A percentile compares a stretch with the other conserved stretches of the same genome.
These are phyloP conservation scores for Malus sieversii DNA, from an alignment of 306 rosid species.

Conservation along the genomic window DNA sequence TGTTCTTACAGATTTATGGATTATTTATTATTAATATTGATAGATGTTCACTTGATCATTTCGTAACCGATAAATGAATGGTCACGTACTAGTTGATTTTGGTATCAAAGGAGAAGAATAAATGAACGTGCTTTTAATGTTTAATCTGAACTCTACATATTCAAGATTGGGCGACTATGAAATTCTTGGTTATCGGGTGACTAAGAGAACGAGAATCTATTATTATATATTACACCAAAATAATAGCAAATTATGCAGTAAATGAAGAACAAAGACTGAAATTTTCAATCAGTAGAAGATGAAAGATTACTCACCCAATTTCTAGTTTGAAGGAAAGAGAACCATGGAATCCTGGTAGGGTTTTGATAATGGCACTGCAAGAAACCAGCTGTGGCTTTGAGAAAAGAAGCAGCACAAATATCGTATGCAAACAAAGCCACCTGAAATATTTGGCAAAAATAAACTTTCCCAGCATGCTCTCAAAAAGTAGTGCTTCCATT, in stretches of 20 bases:
- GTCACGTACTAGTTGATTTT: too few species aligned
- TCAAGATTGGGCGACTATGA: too few species aligned
- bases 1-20: too few species aligned
- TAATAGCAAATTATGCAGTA: too few species aligned
- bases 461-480: not conserved
- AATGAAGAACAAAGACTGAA: not conserved
- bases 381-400: not conserved
- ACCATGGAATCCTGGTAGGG: conserved; percentile 24
- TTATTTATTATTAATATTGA: too few species aligned
- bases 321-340: conserved; percentile 21
- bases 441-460: not conserved
- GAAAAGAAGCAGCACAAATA: not conserved
- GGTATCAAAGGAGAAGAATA: too few species aligned
- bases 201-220: too few species aligned
- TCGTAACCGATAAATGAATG: too few species aligned
- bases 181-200: too few species aligned
- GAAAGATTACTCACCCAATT: conserved; percentile 16
- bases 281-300: not conserved
- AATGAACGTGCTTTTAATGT: too few species aligned
- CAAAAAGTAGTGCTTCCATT: not conserved
- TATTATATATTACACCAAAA: not conserved
- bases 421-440: not conserved
- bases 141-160: too few species aligned
- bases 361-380: not conserved
- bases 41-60: too few species aligned